phyloP scores from a whole-genome alignment of 805 yeast species.

The Spathaspora arborariae region DNA sequence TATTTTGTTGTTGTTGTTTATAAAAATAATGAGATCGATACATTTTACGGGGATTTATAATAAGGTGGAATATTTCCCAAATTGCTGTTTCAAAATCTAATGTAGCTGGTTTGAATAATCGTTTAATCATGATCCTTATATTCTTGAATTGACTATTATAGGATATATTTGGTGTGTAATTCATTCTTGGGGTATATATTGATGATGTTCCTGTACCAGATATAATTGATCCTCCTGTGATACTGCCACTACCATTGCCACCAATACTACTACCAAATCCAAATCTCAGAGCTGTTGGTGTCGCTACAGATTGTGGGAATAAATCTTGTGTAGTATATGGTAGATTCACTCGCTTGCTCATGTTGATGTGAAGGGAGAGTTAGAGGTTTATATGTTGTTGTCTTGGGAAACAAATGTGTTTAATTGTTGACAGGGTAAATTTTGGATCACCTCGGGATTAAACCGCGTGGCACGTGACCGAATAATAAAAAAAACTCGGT shows the following conservation, averaged over 20 bases:
- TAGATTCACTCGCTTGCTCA: constrained; percentile 36
- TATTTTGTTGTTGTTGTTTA: constrained; percentile 55
- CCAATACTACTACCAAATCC: constrained; percentile 2
- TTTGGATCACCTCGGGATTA: no score
- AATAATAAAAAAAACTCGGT: no score
- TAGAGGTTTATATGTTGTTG: no score
- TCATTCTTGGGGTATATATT: constrained; percentile 6
- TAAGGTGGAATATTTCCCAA: constrained; percentile 81
- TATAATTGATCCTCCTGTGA: constrained; percentile 19
- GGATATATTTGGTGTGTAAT: not conserved
- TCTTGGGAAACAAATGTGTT: no score
- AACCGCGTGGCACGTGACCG: no score
- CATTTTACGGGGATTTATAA: constrained; percentile 75
- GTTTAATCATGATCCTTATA: constrained; percentile 27
- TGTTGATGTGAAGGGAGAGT: no score
- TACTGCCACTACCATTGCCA: constrained; percentile 4
- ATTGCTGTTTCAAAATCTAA: constrained; percentile 88
- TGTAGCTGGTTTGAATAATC: constrained; percentile 65
- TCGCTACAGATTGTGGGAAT: constrained; percentile 26
- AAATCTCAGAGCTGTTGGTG: constrained; percentile 14
- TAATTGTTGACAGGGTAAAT: no score
- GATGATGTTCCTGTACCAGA: constrained; percentile 14
- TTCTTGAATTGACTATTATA: constrained; percentile 15
- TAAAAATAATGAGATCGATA: constrained; percentile 73
- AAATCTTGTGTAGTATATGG: constrained; percentile 43